Percentiles rank a stretch among this genome's conserved stretches.
phyloP scores from a whole-genome alignment of 768 basidiomycete genomes.

The Lactifluus volemus region DNA sequence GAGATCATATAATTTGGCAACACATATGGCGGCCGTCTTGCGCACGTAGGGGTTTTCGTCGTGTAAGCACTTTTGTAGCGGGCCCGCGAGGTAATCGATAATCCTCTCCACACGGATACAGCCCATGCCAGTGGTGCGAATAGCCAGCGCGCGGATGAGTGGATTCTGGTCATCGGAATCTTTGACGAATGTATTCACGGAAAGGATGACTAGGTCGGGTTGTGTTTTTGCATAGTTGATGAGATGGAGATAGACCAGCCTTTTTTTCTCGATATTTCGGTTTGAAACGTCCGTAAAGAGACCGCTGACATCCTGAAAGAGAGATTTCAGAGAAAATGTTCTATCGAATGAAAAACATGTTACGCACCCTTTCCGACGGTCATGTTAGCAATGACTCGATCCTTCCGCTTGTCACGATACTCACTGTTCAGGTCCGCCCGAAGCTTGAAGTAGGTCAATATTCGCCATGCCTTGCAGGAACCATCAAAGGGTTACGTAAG shows the following conservation, averaged over 20 bases:
- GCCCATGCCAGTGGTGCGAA: conserved; percentile 98
- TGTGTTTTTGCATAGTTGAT: conserved; percentile 99
- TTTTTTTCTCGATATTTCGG: conserved; percentile 98
- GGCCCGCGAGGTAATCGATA: conserved; percentile 96
- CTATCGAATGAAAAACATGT: background rate
- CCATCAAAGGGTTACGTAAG: no score
- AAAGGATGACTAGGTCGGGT: conserved; percentile 96
- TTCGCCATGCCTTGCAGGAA: no score
- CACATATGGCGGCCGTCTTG: conserved; percentile 95
- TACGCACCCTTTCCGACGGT: conserved; percentile 91
- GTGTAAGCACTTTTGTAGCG: conserved; percentile 80
- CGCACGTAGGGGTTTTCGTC: conserved; percentile 99
- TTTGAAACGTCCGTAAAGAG: conserved; percentile 98
- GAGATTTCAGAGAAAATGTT: background rate
- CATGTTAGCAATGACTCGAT: conserved; percentile 96
- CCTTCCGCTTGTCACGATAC: conserved; percentile 90
- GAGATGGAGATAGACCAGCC: conserved; percentile 97
- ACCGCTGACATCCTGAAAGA: conserved; percentile 69
- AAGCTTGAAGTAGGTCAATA: conserved; percentile 94
- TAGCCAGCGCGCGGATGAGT: conserved; percentile 90
- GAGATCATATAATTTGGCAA: conserved; percentile 95
- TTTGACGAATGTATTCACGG: conserved; percentile 98
- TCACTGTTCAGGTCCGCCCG: conserved; percentile 95
- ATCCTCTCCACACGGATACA: conserved; percentile 97
- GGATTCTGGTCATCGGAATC: conserved; percentile 97